phyloP scores from a whole-genome alignment of 805 yeast genomes.

The Sugiyamaella boreocaroliniensis region DNA sequence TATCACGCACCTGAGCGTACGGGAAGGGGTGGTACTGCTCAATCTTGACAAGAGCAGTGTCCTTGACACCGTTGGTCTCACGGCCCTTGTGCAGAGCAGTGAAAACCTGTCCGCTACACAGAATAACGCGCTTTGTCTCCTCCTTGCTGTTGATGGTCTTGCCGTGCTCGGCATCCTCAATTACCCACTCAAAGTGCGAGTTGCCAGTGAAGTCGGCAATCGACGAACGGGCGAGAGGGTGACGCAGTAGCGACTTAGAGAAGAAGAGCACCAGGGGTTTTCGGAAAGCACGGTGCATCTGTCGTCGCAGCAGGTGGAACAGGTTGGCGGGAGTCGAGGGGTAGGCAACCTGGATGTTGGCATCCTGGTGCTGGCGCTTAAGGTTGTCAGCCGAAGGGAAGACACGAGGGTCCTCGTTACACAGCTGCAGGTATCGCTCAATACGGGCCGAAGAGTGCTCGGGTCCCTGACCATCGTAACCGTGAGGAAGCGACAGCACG shows the following conservation, averaged over 20 bases:
- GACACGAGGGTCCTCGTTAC: slow-evolving; percentile 90
- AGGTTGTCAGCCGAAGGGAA: slow-evolving; percentile 89
- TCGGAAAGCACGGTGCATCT: slow-evolving; percentile 98
- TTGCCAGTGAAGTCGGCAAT: slow-evolving; percentile 84
- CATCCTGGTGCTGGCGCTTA: slow-evolving; percentile 96
- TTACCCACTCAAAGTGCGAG: slow-evolving; percentile 89
- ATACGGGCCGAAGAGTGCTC: slow-evolving; percentile 98
- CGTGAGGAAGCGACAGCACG: slow-evolving; percentile 93
- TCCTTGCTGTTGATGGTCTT: slow-evolving; percentile 67
- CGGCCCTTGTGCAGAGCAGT: slow-evolving; percentile 89
- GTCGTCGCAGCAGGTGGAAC: slow-evolving; percentile 96
- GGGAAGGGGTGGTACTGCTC: slow-evolving; percentile 99
- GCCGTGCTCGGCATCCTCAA: slow-evolving; percentile 86
- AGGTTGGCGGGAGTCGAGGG: slow-evolving; percentile 96
- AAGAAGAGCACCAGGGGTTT: slow-evolving; percentile 72
- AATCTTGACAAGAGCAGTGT: slow-evolving; percentile 79
- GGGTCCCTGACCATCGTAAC: slow-evolving; percentile 99
- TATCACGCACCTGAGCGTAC: slow-evolving; percentile 83
- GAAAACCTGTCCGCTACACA: slow-evolving; percentile 90
- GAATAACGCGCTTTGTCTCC: slow-evolving; percentile 79
- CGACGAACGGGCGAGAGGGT: slow-evolving; percentile 89
- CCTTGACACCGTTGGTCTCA: slow-evolving; percentile 63
- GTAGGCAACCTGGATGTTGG: slow-evolving; percentile 96
- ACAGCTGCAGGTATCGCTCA: slow-evolving; percentile 91
- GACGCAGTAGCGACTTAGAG: slow-evolving; percentile 92